Evolutionary conservation across 352 stramenopile species (phyloP).

Genomic region (Phytophthora cryptogea): DNA sequence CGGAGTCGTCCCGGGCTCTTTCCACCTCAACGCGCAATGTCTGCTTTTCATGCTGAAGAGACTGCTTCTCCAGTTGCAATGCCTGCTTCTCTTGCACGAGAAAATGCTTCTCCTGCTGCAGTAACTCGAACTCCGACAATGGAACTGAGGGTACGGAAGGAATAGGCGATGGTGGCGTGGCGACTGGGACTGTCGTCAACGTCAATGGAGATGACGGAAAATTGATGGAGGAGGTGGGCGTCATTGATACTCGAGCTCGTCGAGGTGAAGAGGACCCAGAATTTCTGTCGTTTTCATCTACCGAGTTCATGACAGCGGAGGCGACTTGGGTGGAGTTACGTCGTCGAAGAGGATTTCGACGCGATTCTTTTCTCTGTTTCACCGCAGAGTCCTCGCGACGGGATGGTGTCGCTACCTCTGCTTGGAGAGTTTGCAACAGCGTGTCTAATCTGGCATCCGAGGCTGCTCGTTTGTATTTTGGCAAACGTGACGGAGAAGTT

Average conservation of each 20-base stretch:
- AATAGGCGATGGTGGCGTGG: not conserved
- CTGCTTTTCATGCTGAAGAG: constrained; percentile 43
- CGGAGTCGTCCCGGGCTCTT: constrained; percentile 21
- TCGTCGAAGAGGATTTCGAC: constrained; percentile 13
- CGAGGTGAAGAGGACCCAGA: constrained; percentile 7
- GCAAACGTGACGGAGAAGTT: constrained; percentile 16
- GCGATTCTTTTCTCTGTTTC: constrained; percentile 26
- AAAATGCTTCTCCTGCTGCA: constrained; percentile 39
- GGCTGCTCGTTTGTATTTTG: constrained; percentile 23
- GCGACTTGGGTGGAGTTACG: constrained; percentile 18
- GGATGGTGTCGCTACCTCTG: constrained; percentile 19
- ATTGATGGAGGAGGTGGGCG: constrained; percentile 6
- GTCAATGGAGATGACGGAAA: constrained; percentile 15
- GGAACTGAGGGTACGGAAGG: constrained; percentile 14
- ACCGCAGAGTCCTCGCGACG: constrained; percentile 8
- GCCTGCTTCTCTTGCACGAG: constrained; percentile 38
- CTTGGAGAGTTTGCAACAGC: constrained; percentile 36
- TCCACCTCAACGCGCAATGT: constrained; percentile 21
- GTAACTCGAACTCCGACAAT: constrained; percentile 39
- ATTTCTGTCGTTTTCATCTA: constrained; percentile 18
- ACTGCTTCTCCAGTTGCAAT: constrained; percentile 43
- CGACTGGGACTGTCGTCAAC: constrained; percentile 9
- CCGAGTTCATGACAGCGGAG: not conserved
- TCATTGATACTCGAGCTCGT: constrained; percentile 12
- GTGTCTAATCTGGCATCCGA: constrained; percentile 36